phyloP scores from a whole-genome alignment of 2,329 filamentous ascomycete species.

The Fusarium sp. region DNA sequence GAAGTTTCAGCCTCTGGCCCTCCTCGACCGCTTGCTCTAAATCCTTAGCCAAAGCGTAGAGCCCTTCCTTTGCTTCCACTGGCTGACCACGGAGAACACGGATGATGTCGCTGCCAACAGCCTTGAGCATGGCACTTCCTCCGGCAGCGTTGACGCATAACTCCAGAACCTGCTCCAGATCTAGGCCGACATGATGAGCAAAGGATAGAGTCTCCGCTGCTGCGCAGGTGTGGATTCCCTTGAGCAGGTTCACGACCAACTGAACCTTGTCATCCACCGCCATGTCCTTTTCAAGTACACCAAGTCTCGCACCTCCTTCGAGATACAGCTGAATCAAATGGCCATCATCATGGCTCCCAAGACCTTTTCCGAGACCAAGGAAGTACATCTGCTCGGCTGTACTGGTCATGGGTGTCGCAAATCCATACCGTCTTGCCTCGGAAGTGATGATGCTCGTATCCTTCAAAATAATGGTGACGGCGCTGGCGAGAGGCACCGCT shows the following conservation, averaged over 20 bases:
- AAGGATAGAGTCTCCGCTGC: slow-evolving; percentile 26
- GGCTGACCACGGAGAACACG: slow-evolving; percentile 6
- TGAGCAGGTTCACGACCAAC: slow-evolving; percentile 18
- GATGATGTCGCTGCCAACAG: slow-evolving; percentile 12
- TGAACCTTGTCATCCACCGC: slow-evolving; percentile 1
- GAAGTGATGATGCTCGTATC: slow-evolving; percentile 75
- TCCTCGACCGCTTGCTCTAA: slow-evolving; percentile 18
- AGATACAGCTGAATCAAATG: slow-evolving; percentile 18
- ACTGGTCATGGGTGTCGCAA: slow-evolving; percentile 69
- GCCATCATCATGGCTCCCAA: slow-evolving; percentile 20
- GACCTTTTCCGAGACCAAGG: slow-evolving; percentile 67
- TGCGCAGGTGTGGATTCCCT: slow-evolving; percentile 24
- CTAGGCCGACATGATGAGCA: slow-evolving; percentile 20
- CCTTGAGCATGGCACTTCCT: slow-evolving; percentile 15
- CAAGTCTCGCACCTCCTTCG: slow-evolving; percentile 5
- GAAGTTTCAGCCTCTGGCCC: slow-evolving; percentile 20
- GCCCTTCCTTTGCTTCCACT: neutral
- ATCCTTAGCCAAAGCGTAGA: neutral
- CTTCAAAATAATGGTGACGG: slow-evolving; percentile 69
- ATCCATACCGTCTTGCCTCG: slow-evolving; percentile 66
- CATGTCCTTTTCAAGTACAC: neutral
- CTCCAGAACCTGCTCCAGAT: slow-evolving; percentile 26
- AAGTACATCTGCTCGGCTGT: slow-evolving; percentile 74
- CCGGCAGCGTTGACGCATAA: slow-evolving; percentile 27
- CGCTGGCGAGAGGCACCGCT: slow-evolving; percentile 66